A percentile compares a stretch with the other conserved stretches of the same genome.
These are phyloP conservation scores for Yamadazyma buinensis DNA, from an alignment of 1,139 yeast genomes.

Conservation along the genomic window DNA sequence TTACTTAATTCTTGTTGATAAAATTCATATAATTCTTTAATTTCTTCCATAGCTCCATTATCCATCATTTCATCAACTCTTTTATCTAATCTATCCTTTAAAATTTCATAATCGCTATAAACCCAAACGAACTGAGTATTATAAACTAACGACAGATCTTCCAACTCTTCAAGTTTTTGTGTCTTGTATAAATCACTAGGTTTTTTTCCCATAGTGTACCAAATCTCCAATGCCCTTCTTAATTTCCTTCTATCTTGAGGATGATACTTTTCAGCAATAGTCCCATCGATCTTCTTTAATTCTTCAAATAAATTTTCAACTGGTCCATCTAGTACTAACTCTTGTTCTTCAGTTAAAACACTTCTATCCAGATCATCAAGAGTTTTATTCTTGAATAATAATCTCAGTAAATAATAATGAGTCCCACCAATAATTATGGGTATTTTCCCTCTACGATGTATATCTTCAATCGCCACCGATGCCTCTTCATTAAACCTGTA, in stretches of 20 bases:
- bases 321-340: slow-evolving; percentile 52
- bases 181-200: slow-evolving; percentile 69
- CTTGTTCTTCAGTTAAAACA: slow-evolving; percentile 39
- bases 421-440: slow-evolving; percentile 97
- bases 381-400: slow-evolving; percentile 69
- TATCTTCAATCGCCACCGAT: slow-evolving; percentile 49
- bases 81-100: slow-evolving; percentile 63
- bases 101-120: slow-evolving; percentile 58
- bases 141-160: slow-evolving; percentile 52
- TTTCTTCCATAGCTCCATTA: slow-evolving; percentile 66
- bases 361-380: slow-evolving; percentile 23
- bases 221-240: slow-evolving; percentile 77
- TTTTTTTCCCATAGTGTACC: slow-evolving; percentile 56
- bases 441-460: slow-evolving; percentile 65
- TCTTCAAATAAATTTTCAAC: slow-evolving; percentile 46
- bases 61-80: slow-evolving; percentile 83
- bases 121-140: slow-evolving; percentile 81
- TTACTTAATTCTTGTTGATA: slow-evolving; percentile 20
- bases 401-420: slow-evolving; percentile 81
- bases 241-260: slow-evolving; percentile 85
- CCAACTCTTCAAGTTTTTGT: slow-evolving; percentile 48
- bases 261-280: slow-evolving; percentile 76
- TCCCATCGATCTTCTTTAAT: slow-evolving; percentile 60
- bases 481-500: slow-evolving; percentile 81
- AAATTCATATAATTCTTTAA: slow-evolving; percentile 50